Conservation (phyloP, 192 early-diverging fungal genomes). For the Podila clonocystis region DNA sequence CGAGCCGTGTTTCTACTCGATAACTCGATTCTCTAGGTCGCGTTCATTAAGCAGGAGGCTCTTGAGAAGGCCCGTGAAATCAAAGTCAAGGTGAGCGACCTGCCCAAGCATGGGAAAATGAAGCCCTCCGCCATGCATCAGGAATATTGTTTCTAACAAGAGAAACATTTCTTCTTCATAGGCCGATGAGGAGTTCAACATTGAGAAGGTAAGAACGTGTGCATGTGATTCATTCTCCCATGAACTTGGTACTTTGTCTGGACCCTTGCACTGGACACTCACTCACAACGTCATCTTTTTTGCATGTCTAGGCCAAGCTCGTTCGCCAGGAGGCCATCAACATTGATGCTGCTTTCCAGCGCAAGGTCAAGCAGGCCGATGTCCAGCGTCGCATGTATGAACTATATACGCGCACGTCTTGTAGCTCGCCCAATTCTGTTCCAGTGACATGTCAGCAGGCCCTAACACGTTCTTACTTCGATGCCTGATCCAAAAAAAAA, state of each 20-base stretch:
- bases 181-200: conserved; percentile 99
- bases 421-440: background rate
- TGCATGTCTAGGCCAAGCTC: conserved; percentile 82
- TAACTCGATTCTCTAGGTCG: conserved; percentile 64
- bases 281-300: too few relatives aligned
- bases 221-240: background rate
- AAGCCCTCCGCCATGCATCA: background rate
- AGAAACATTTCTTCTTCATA: conserved; percentile 30
- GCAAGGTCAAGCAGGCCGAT: conserved; percentile 98
- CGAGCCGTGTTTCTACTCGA: too few relatives aligned
- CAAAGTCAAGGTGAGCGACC: conserved; percentile 85
- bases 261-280: too few relatives aligned
- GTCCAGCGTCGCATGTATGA: conserved; percentile 93
- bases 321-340: conserved; percentile 97
- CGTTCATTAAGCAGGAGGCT: conserved; percentile 99
- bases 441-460: conserved; percentile 4
- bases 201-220: conserved; percentile 82
- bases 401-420: background rate
- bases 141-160: too few relatives aligned
- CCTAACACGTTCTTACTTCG: conserved; percentile 1
- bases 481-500: background rate
- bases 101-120: background rate
- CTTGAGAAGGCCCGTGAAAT: conserved; percentile 98
- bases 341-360: conserved; percentile 95
- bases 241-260: background rate